Percentiles rank a stretch among this genome's conserved stretches.
Conservation (phyloP, 2,329 filamentous ascomycete genomes). For the Aspergillus hortae region DNA sequence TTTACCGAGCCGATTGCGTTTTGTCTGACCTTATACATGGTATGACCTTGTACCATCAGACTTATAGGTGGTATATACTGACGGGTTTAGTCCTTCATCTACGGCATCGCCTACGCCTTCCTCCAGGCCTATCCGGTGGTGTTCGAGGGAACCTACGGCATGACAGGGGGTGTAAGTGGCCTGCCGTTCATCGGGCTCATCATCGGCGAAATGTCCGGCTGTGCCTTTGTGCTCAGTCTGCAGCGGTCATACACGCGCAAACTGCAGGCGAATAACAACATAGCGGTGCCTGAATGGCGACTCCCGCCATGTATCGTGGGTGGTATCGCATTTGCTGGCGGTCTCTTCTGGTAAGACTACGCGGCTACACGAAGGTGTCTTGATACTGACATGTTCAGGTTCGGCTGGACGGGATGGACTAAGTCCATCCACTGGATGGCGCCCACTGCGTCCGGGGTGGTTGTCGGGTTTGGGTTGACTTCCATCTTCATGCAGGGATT, state of each 20-base stretch:
- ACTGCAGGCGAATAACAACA: slow-evolving; percentile 15
- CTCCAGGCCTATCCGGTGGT: slow-evolving; percentile 20
- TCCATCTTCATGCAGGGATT: slow-evolving; percentile 23
- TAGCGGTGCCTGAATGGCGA: slow-evolving; percentile 22
- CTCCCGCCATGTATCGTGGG: slow-evolving; percentile 21
- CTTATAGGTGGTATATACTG: not conserved
- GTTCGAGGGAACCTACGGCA: slow-evolving; percentile 16
- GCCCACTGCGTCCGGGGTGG: slow-evolving; percentile 17
- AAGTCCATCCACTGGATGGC: slow-evolving; percentile 22
- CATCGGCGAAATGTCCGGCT: slow-evolving; percentile 15
- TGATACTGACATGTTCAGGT: slow-evolving; percentile 13
- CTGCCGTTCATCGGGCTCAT: slow-evolving; percentile 20
- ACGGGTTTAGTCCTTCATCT: slow-evolving; percentile 15
- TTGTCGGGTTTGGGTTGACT: slow-evolving; percentile 21
- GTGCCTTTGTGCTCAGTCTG: slow-evolving; percentile 14
- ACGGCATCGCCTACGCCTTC: slow-evolving; percentile 18
- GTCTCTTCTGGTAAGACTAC: slow-evolving; percentile 19
- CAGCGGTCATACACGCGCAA: slow-evolving; percentile 15
- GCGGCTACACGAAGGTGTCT: not conserved
- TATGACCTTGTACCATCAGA: not conserved
- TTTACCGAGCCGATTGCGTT: slow-evolving; percentile 24
- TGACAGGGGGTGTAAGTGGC: slow-evolving; percentile 13
- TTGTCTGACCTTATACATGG: slow-evolving; percentile 22
- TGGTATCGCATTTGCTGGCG: slow-evolving; percentile 16
- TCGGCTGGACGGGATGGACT: slow-evolving; percentile 22